These are phyloP conservation scores for Aspergillus arachidicola DNA, from an alignment of 2,329 filamentous ascomycete species.

Conservation along the genomic window DNA sequence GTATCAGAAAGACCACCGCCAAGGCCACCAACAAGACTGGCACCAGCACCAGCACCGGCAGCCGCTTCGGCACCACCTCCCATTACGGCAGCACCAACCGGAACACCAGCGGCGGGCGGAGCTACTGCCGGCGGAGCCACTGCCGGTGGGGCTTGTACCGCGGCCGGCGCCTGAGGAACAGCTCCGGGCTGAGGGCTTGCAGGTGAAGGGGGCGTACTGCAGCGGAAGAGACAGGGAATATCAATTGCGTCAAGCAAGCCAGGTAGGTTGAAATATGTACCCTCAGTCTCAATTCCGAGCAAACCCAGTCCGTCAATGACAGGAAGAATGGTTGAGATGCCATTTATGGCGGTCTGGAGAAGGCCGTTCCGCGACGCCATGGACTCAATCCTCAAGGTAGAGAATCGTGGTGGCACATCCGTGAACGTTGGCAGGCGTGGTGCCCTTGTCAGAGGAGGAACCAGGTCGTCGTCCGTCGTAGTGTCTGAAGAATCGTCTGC, in stretches of 20 bases:
- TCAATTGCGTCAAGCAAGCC: background rate
- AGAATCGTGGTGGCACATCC: background rate
- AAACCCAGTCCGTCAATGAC: background rate
- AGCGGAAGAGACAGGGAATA: background rate
- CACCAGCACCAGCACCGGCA: background rate
- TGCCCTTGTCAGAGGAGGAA: background rate
- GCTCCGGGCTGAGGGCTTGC: background rate
- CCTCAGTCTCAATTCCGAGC: background rate
- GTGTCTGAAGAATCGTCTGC: background rate
- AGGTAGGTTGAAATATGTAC: background rate
- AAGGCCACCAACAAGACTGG: background rate
- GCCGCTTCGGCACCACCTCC: background rate
- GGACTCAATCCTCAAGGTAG: background rate
- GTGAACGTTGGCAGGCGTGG: background rate
- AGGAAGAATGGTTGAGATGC: background rate
- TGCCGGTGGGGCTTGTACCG: no score
- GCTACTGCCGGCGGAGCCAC: no score
- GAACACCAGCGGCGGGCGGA: background rate
- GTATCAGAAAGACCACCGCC: no score
- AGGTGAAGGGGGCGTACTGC: background rate
- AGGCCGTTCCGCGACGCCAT: background rate
- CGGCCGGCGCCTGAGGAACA: background rate
- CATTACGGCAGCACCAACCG: background rate
- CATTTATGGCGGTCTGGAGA: background rate
- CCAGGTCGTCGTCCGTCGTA: background rate